A percentile compares a stretch with the other conserved stretches of the same genome.
phyloP scores from a whole-genome alignment of 164 flowering plant species.

The Berberis vulgaris region DNA sequence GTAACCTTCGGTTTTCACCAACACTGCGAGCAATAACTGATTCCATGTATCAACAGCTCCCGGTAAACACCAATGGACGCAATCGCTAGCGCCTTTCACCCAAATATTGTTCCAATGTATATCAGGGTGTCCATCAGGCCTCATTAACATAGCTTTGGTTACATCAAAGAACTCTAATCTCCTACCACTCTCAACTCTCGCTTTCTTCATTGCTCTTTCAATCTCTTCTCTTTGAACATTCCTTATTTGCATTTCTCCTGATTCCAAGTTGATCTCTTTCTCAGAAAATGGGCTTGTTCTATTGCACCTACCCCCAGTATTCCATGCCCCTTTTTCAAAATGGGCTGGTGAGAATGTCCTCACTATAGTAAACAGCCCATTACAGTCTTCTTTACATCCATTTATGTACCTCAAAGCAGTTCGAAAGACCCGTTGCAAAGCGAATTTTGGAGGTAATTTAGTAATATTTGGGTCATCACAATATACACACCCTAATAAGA shows the following conservation, averaged over 20 bases:
- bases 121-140: slow-evolving; percentile 91
- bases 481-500: slow-evolving; percentile 23
- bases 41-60: slow-evolving; percentile 90
- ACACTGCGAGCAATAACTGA: slow-evolving; percentile 43
- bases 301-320: slow-evolving; percentile 63
- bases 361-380: slow-evolving; percentile 30
- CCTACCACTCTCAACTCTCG: slow-evolving; percentile 19
- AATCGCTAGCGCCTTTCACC: slow-evolving; percentile 68
- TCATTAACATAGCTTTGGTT: slow-evolving; percentile 73
- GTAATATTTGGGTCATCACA: slow-evolving; percentile 26
- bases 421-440: slow-evolving; percentile 17
- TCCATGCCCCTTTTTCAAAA: slow-evolving; percentile 78
- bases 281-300: slow-evolving; percentile 43
- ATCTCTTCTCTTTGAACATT: slow-evolving; percentile 46
- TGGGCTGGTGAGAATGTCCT: slow-evolving; percentile 87
- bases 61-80: slow-evolving; percentile 92
- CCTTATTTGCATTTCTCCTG: slow-evolving; percentile 43
- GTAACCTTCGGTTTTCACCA: slow-evolving; percentile 10
- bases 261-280: slow-evolving; percentile 16
- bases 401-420: slow-evolving; percentile 34
- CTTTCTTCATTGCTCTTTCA: slow-evolving; percentile 28
- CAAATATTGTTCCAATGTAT: slow-evolving; percentile 53
- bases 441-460: slow-evolving; percentile 11
- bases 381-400: slow-evolving; percentile 31
- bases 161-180: slow-evolving; percentile 54